Conservation (phyloP, 192 early-diverging fungal genomes). For the Thoreauomyces humboldtii region DNA sequence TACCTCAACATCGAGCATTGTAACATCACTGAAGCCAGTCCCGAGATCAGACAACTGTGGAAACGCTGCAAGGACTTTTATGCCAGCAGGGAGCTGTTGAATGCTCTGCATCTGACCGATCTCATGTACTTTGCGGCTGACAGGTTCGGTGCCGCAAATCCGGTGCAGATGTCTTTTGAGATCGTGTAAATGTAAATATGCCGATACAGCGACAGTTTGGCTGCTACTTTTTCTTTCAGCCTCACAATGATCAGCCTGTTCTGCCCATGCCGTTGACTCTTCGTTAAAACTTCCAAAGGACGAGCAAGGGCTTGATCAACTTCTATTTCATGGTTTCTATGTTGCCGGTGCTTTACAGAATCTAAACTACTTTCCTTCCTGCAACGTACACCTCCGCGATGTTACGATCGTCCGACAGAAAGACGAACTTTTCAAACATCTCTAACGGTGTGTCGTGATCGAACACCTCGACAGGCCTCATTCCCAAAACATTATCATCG, state of each 20-base stretch:
- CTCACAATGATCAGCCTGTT: no score
- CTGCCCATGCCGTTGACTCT: no score
- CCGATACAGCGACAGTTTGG: no score
- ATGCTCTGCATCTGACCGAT: conserved; percentile 13
- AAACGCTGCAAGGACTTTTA: conserved; percentile 23
- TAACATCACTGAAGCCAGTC: conserved; percentile 16
- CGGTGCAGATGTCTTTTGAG: conserved; percentile 22
- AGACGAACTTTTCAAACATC: conserved; percentile 86
- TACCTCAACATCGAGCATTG: conserved; percentile 28
- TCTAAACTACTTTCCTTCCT: conserved; percentile 48
- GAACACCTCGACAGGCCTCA: conserved; percentile 62
- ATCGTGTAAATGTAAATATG: conserved; percentile 16
- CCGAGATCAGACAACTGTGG: conserved; percentile 17
- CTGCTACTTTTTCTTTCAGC: no score
- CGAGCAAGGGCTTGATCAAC: no score
- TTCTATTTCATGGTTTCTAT: no score
- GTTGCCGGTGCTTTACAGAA: background rate
- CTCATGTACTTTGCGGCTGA: conserved; percentile 12
- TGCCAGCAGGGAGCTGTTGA: conserved; percentile 1
- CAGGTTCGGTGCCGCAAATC: background rate
- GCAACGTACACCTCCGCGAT: conserved; percentile 77
- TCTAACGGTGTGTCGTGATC: conserved; percentile 52
- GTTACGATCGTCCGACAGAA: conserved; percentile 86
- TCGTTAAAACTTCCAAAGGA: no score
- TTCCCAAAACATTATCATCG: background rate